phyloP scores from a whole-genome alignment of 169 alveolate species.

The Eimeria necatrix region DNA sequence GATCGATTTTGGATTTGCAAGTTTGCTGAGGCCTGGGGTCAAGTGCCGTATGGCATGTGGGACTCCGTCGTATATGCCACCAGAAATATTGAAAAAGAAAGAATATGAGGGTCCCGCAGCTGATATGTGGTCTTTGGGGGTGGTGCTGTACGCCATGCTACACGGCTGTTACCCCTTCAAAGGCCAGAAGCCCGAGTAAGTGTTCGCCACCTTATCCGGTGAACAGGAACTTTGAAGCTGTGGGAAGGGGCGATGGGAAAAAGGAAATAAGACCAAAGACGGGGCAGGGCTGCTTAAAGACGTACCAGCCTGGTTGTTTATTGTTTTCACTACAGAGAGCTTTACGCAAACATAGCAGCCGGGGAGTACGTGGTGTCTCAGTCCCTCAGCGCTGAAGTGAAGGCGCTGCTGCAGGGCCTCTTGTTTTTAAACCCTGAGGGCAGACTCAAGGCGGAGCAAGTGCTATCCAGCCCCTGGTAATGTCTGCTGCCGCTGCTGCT shows the following conservation, averaged over 20 bases:
- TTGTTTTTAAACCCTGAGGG: conserved; percentile 52
- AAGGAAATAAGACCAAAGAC: too few relatives aligned
- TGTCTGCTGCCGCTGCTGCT: not conserved
- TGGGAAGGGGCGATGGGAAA: too few relatives aligned
- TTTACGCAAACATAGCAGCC: conserved; percentile 60
- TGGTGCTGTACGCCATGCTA: conserved; percentile 85
- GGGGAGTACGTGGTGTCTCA: conserved; percentile 62
- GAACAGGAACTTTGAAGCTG: too few relatives aligned
- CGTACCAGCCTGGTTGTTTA: too few relatives aligned
- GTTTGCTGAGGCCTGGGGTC: conserved; percentile 35
- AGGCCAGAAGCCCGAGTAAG: conserved; percentile 81
- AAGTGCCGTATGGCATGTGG: conserved; percentile 87
- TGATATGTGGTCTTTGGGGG: conserved; percentile 88
- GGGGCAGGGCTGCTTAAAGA: too few relatives aligned
- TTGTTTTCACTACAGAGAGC: conserved; percentile 23
- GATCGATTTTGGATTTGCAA: conserved; percentile 82
- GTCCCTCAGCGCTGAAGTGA: conserved; percentile 47
- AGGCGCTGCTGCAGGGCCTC: conserved; percentile 53
- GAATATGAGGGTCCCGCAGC: conserved; percentile 86
- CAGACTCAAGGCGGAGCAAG: conserved; percentile 54
- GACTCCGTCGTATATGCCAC: conserved; percentile 89
- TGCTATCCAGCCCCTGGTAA: conserved; percentile 62
- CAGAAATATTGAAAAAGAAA: conserved; percentile 86
- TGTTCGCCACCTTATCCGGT: not conserved
- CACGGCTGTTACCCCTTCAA: conserved; percentile 86